A percentile compares a stretch with the other conserved stretches of the same genome.
phyloP scores from a whole-genome alignment of 2,329 filamentous ascomycete species.

The Didymella pomorum region DNA sequence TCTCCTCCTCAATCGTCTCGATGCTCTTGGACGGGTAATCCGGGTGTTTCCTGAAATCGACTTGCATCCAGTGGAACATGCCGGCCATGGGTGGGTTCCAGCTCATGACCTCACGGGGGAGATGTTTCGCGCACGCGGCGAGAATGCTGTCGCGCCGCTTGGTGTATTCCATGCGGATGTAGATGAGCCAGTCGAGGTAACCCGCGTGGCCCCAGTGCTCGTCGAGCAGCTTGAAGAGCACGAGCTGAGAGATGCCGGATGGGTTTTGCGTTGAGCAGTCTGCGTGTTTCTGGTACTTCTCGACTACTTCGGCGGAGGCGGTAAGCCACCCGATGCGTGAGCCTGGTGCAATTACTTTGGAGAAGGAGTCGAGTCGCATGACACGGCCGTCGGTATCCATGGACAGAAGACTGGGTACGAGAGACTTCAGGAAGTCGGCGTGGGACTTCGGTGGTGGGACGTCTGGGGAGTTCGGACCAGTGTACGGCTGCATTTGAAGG shows the following conservation, averaged over 20 bases:
- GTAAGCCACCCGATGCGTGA: conserved; percentile 89
- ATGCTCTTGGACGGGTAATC: conserved; percentile 60
- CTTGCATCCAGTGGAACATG: conserved; percentile 91
- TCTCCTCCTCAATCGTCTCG: conserved; percentile 78
- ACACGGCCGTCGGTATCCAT: conserved; percentile 89
- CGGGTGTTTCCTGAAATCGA: conserved; percentile 74
- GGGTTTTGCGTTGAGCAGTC: conserved; percentile 88
- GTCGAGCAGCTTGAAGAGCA: conserved; percentile 88
- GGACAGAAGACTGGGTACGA: conserved; percentile 79
- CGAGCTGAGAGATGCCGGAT: conserved; percentile 81
- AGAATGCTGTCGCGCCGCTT: conserved; percentile 78
- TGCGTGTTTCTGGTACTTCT: conserved; percentile 81
- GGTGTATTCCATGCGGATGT: conserved; percentile 83
- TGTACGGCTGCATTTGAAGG: conserved; percentile 84
- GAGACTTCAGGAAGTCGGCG: conserved; percentile 74
- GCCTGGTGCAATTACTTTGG: conserved; percentile 87
- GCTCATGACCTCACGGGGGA: conserved; percentile 76
- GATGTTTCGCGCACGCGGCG: conserved; percentile 77
- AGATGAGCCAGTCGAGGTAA: conserved; percentile 88
- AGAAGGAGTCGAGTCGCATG: conserved; percentile 90
- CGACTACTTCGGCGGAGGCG: conserved; percentile 81
- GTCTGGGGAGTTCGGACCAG: conserved; percentile 60
- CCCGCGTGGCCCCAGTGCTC: conserved; percentile 93
- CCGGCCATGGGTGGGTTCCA: conserved; percentile 85
- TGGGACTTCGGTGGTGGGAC: conserved; percentile 67